Evolutionary conservation across 2,329 filamentous ascomycete species (phyloP), one percentile per base, ranked within the genome.

Genomic region (Paracoccidioides brasiliensis): DNA sequence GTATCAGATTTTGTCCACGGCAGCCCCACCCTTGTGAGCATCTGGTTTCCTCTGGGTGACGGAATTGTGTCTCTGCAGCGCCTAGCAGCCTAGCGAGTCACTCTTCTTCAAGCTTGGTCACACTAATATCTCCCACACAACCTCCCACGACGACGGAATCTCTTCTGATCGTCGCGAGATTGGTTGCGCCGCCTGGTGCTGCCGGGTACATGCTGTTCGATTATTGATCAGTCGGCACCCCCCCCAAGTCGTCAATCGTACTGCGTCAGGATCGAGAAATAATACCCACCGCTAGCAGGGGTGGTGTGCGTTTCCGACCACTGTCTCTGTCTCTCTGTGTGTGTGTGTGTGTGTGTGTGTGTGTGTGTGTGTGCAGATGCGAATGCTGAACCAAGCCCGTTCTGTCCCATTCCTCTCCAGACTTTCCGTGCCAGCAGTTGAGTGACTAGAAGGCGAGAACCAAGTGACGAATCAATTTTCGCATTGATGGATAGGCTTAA

Each of bases 91-190:
- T 54, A 37, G 41, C 50, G 45, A 45, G 54, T 55, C 40, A 41
- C 52, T 55, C 44, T 44, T 22, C 53, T 54, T 56, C 38, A 45
- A 30, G 49, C 49, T 52, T 52, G 49, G 49, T 55, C 32, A 38
- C 40, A 32, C 28, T 28, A n/a, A 33, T 38, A 44, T 43, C 38
- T 30, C 37, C 35, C 35, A 30, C 52, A 37, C n/a, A n/a, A n/a
- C 33, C 46, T 37, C 41, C 56, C 57, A 52, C 30, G 53, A 52
- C 30, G 53, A 46, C 59, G 57, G 59, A 58, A 61, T 56, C 41
- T 51, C 54, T 48, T 22, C 40, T 55, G 57, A 54, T 55, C 53
- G 57, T 58, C 59, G 1, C 59, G 59, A 57, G 59, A 61, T 61
- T 61, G 59, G 57, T 22, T 51, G 48, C 55, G 42, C 51, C 52